phyloP scores from a whole-genome alignment of 768 basidiomycete species.

The Boletus tylopilopsis region DNA sequence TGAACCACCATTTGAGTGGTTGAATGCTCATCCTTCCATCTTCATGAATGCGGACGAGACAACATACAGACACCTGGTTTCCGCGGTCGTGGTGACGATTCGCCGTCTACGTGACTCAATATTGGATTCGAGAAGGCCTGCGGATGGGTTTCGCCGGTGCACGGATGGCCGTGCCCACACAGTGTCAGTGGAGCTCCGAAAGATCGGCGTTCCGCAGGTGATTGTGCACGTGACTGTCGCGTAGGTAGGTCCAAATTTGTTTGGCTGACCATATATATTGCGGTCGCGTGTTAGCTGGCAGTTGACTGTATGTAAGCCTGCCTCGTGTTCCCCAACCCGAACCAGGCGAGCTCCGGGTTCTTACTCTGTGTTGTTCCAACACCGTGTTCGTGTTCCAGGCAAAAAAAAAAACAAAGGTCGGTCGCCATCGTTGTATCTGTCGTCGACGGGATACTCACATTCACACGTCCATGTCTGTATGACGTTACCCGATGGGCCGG shows the following conservation, averaged over 20 bases:
- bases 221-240: constrained; percentile 21
- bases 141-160: too few species aligned
- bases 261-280: constrained; percentile 5
- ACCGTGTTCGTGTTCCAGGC: constrained; percentile 18
- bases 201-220: too few species aligned
- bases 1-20: too few species aligned
- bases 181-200: too few species aligned
- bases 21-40: too few species aligned
- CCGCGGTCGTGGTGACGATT: neutral
- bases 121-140: too few species aligned
- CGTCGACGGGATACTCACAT: constrained; percentile 2
- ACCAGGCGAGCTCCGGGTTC: constrained; percentile 22
- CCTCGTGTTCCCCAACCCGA: constrained; percentile 29
- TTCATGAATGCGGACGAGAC: too few species aligned
- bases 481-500: neutral
- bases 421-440: constrained; percentile 3
- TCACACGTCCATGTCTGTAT: neutral
- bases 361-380: constrained; percentile 22
- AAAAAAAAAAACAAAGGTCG: constrained; percentile 18
- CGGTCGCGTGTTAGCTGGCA: constrained; percentile 11
- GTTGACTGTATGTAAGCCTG: constrained; percentile 24
- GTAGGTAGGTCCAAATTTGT: constrained; percentile 7
- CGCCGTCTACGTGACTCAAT: neutral
- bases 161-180: too few species aligned
- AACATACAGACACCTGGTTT: too few species aligned